These are phyloP conservation scores for Polyporus tsugae DNA, from an alignment of 1,284 basidiomycete species.

Conservation along the genomic window DNA sequence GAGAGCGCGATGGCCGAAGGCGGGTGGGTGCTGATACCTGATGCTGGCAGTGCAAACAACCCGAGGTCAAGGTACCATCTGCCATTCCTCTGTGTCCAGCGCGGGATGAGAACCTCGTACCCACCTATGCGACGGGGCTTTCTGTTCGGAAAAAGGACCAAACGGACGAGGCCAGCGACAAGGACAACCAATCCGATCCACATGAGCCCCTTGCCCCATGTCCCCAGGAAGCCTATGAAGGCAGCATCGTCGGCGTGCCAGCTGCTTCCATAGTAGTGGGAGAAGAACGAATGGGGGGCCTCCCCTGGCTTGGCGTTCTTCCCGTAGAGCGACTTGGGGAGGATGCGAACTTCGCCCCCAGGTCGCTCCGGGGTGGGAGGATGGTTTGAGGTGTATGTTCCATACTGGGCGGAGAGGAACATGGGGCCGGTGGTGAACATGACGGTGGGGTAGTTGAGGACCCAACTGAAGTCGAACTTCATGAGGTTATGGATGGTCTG, in stretches of 20 bases:
- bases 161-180: slow-evolving; percentile 69
- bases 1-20: slow-evolving; percentile 55
- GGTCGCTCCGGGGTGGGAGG: slow-evolving; percentile 61
- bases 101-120: slow-evolving; percentile 80
- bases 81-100: slow-evolving; percentile 71
- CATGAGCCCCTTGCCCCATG: slow-evolving; percentile 88
- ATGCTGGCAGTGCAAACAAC: slow-evolving; percentile 60
- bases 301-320: slow-evolving; percentile 91
- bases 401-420: slow-evolving; percentile 91
- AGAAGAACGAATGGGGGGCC: slow-evolving; percentile 93
- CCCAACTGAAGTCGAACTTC: slow-evolving; percentile 93
- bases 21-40: slow-evolving; percentile 55
- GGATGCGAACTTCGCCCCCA: slow-evolving; percentile 80
- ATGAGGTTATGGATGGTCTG: slow-evolving; percentile 93
- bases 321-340: slow-evolving; percentile 95
- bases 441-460: slow-evolving; percentile 98
- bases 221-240: slow-evolving; percentile 89
- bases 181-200: slow-evolving; percentile 81
- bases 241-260: slow-evolving; percentile 97
- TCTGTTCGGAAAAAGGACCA: slow-evolving; percentile 56
- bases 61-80: slow-evolving; percentile 78
- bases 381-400: slow-evolving; percentile 81
- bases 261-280: slow-evolving; percentile 95
- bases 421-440: slow-evolving; percentile 99
- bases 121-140: slow-evolving; percentile 71